Conservation (phyloP, 768 basidiomycete genomes). For the Wakefieldia striispora region DNA sequence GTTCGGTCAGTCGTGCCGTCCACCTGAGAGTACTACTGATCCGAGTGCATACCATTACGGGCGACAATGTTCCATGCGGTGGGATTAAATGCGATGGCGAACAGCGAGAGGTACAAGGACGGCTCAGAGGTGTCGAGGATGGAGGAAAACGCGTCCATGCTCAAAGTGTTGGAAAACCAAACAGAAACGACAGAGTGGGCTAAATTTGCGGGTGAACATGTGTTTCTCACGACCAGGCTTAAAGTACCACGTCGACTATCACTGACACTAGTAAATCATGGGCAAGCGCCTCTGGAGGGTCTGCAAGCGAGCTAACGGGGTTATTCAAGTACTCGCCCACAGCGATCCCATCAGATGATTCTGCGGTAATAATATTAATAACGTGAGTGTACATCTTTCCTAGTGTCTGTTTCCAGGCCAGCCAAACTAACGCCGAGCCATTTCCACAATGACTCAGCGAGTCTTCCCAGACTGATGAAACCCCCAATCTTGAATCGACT, state of each 20-base stretch:
- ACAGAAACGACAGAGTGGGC: too few relatives aligned
- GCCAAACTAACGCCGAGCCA: background rate
- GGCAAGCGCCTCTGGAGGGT: too few relatives aligned
- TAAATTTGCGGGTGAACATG: background rate
- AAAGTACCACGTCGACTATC: background rate
- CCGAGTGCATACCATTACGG: conserved; percentile 44
- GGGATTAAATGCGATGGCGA: conserved; percentile 85
- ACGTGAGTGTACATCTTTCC: background rate
- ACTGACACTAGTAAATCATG: too few relatives aligned
- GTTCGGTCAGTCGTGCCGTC: too few relatives aligned
- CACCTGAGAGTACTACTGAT: background rate
- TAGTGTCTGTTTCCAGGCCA: background rate
- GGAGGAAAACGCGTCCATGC: conserved; percentile 29
- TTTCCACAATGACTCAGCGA: conserved; percentile 1
- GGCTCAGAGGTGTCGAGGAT: conserved; percentile 59
- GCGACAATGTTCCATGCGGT: conserved; percentile 96
- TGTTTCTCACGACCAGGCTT: conserved; percentile 10
- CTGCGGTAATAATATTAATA: too few relatives aligned
- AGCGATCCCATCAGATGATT: too few relatives aligned
- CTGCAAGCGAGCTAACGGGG: too few relatives aligned
- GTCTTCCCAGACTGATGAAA: conserved; percentile 19
- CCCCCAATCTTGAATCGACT: background rate
- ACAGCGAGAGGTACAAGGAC: conserved; percentile 65
- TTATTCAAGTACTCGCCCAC: too few relatives aligned
- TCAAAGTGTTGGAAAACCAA: background rate